A percentile compares a stretch with the other conserved stretches of the same genome.
These are phyloP conservation scores for Chaetomiaceae sp. DNA, from an alignment of 2,329 filamentous ascomycete species.

Conservation along the genomic window DNA sequence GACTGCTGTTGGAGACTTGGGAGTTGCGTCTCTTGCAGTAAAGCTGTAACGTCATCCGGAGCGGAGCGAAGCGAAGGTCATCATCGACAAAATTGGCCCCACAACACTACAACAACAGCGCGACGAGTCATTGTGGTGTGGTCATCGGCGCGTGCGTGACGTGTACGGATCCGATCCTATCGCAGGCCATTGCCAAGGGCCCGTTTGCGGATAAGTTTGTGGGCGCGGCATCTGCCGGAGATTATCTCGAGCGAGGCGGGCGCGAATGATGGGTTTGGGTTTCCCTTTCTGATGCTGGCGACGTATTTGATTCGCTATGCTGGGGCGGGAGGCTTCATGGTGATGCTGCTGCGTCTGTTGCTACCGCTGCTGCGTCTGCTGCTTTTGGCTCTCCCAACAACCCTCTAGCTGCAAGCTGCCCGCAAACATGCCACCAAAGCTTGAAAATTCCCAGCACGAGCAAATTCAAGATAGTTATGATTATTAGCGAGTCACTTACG, in stretches of 20 bases:
- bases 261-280: constrained; percentile 58
- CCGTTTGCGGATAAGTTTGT: constrained; percentile 60
- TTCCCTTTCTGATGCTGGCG: constrained; percentile 56
- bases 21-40: too few relatives aligned
- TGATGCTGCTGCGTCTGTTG: too few relatives aligned
- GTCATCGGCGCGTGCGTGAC: constrained; percentile 58
- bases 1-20: too few relatives aligned
- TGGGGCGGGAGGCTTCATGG: too few relatives aligned
- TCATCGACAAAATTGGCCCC: too few relatives aligned
- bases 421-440: neutral
- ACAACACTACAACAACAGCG: too few relatives aligned
- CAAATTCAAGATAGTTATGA: constrained; percentile 1
- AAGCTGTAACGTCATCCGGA: too few relatives aligned
- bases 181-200: constrained; percentile 58
- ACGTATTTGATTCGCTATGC: constrained; percentile 53
- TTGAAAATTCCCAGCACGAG: neutral
- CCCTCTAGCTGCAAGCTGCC: neutral
- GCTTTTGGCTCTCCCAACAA: neutral
- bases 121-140: too few relatives aligned
- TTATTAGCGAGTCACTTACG: neutral
- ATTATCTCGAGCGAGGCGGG: constrained; percentile 59
- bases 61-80: too few relatives aligned
- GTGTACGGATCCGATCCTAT: constrained; percentile 58
- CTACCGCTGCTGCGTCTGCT: too few relatives aligned
- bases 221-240: constrained; percentile 50